These are phyloP conservation scores for Fusarium buharicum DNA, from an alignment of 2,329 filamentous ascomycete species.

Conservation along the genomic window DNA sequence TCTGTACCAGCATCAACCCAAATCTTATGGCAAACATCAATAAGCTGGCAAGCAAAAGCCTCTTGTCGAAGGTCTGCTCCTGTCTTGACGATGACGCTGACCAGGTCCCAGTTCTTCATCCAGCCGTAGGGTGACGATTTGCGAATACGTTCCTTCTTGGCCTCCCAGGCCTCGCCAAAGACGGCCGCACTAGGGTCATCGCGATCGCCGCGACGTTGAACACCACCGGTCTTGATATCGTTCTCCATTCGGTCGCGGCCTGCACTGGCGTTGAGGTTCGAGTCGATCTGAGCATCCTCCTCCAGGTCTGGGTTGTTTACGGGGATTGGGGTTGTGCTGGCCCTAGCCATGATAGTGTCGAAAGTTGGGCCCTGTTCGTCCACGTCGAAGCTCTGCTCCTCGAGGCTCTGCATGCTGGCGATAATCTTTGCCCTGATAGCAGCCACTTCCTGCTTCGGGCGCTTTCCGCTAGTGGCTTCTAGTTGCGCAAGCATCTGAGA, in stretches of 20 bases:
- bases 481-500: constrained; percentile 89
- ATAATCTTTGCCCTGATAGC: constrained; percentile 88
- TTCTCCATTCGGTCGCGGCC: constrained; percentile 89
- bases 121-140: constrained; percentile 86
- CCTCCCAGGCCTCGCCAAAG: constrained; percentile 86
- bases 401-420: constrained; percentile 87
- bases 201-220: constrained; percentile 82
- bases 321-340: constrained; percentile 61
- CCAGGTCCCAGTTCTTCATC: constrained; percentile 90
- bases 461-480: constrained; percentile 81
- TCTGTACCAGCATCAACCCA: constrained; percentile 79
- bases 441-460: constrained; percentile 82
- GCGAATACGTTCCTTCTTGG: constrained; percentile 84
- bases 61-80: constrained; percentile 85
- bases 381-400: constrained; percentile 84
- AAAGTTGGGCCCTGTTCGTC: constrained; percentile 81
- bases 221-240: constrained; percentile 85
- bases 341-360: constrained; percentile 82
- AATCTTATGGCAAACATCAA: constrained; percentile 82
- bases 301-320: constrained; percentile 62
- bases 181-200: constrained; percentile 88
- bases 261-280: constrained; percentile 72
- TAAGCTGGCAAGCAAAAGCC: constrained; percentile 87
- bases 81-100: constrained; percentile 90
- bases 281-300: constrained; percentile 62